Evolutionary conservation across 148 eudicot species (phyloP).

Genomic region (Dianthus caryophyllus): DNA sequence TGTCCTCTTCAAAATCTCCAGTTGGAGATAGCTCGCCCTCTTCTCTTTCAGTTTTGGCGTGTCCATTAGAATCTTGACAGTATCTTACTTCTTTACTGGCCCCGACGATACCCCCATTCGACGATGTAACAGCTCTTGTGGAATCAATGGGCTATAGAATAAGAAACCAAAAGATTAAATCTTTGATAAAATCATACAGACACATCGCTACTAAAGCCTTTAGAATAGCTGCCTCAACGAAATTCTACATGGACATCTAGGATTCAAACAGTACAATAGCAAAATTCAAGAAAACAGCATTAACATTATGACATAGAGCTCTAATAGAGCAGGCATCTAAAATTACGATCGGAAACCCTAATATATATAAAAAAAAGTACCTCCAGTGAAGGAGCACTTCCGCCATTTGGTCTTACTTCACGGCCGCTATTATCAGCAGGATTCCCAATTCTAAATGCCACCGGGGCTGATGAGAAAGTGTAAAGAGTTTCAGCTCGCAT

Average conservation of each 20-base stretch:
- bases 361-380: conserved; percentile 22
- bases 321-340: background rate
- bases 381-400: conserved; percentile 32
- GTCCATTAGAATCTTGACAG: conserved; percentile 35
- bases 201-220: background rate
- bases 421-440: conserved; percentile 30
- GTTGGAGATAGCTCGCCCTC: conserved; percentile 84
- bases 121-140: conserved; percentile 33
- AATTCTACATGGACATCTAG: background rate
- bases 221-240: background rate
- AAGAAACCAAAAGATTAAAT: background rate
- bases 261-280: background rate
- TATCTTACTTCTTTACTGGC: conserved; percentile 25
- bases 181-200: background rate
- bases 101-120: conserved; percentile 32
- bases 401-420: conserved; percentile 34
- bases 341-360: background rate
- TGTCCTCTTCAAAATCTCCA: conserved; percentile 56
- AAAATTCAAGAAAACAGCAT: background rate
- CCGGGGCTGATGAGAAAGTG: conserved; percentile 27
- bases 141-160: conserved; percentile 45
- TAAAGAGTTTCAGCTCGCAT: conserved; percentile 4
- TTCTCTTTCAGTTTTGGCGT: conserved; percentile 57
- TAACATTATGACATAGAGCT: background rate
- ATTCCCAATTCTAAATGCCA: conserved; percentile 31